phyloP scores from a whole-genome alignment of 2,329 filamentous ascomycete species.

The Truncatella angustata region DNA sequence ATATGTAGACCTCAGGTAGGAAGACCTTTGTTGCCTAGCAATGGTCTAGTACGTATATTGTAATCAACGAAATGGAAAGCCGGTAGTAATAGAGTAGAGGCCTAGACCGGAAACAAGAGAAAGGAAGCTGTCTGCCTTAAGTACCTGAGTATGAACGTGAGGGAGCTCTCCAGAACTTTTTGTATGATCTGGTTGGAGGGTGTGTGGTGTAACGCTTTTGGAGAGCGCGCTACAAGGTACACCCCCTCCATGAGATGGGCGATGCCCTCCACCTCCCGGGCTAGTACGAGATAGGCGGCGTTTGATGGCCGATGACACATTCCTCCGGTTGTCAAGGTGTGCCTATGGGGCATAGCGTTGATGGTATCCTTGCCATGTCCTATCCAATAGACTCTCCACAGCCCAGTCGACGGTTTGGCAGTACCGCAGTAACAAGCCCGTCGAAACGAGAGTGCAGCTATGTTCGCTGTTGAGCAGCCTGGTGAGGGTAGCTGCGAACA shows the following conservation, averaged over 20 bases:
- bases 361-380: background rate
- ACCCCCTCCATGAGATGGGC: slow-evolving; percentile 1
- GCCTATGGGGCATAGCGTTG: slow-evolving; percentile 5
- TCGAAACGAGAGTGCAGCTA: background rate
- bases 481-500: background rate
- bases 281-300: background rate
- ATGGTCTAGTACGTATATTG: background rate
- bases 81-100: background rate
- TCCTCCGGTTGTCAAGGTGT: background rate
- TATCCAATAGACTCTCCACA: background rate
- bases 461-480: background rate
- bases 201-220: background rate
- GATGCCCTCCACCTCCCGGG: background rate
- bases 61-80: background rate
- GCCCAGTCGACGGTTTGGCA: slow-evolving; percentile 6
- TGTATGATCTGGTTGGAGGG: slow-evolving; percentile 5
- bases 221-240: background rate
- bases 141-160: slow-evolving; percentile 2
- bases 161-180: slow-evolving; percentile 10
- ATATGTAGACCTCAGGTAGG: slow-evolving; percentile 5
- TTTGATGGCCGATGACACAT: slow-evolving; percentile 7
- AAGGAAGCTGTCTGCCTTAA: slow-evolving; percentile 9
- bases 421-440: background rate
- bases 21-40: slow-evolving; percentile 8
- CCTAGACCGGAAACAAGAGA: slow-evolving; percentile 1